A percentile compares a stretch with the other conserved stretches of the same genome.
These are phyloP conservation scores for Glycyrrhiza uralensis DNA, from an alignment of 306 rosid species.

Conservation along the genomic window DNA sequence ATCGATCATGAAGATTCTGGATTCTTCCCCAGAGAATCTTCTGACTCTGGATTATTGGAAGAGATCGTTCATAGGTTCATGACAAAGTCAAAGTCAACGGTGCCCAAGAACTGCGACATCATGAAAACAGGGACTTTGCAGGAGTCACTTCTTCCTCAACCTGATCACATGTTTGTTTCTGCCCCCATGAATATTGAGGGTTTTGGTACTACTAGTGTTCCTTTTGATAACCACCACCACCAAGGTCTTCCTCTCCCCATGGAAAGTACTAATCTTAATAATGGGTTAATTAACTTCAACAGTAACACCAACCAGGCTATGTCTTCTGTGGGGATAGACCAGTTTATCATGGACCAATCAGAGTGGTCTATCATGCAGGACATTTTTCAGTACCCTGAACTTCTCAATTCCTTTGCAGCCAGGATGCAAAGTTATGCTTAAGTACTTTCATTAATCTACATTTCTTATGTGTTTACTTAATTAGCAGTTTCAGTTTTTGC, in stretches of 20 bases:
- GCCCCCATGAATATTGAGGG: background rate
- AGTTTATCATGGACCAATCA: conserved; percentile 22
- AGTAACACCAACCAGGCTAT: background rate
- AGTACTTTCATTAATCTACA: no score
- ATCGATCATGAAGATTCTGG: conserved; percentile 16
- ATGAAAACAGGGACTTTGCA: background rate
- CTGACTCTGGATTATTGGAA: conserved; percentile 66
- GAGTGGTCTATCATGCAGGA: conserved; percentile 37
- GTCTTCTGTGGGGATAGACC: conserved; percentile 20
- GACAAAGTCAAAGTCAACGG: conserved; percentile 29
- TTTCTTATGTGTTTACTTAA: no score
- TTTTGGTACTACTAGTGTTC: conserved; percentile 5
- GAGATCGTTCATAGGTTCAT: conserved; percentile 66
- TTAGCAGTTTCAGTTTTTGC: no score
- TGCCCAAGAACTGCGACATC: background rate
- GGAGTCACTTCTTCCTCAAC: background rate
- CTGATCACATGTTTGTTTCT: background rate
- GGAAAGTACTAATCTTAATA: no score
- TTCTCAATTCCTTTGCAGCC: conserved; percentile 39
- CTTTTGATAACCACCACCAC: conserved; percentile 7
- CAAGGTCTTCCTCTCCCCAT: conserved; percentile 33
- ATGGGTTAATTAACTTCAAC: conserved; percentile 10
- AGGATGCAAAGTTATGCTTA: conserved; percentile 53
- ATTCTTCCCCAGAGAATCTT: conserved; percentile 44
- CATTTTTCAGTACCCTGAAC: conserved; percentile 51